These are phyloP conservation scores for Monascus purpureus DNA, from an alignment of 495 filamentous ascomycete genomes.

Conservation along the genomic window DNA sequence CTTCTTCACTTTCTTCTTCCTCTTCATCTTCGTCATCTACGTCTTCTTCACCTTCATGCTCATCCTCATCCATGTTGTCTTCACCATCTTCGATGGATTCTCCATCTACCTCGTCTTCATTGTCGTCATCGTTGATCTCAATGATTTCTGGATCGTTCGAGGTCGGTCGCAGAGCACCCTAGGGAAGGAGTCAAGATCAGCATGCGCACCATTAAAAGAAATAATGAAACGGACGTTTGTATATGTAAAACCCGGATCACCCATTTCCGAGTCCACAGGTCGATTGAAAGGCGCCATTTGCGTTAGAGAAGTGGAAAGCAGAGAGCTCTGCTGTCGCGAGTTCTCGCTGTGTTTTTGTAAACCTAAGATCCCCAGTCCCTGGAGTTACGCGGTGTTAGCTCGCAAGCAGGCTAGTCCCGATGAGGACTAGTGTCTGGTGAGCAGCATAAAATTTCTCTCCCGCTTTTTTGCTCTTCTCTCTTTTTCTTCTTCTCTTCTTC, in stretches of 20 bases:
- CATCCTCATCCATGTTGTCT: constrained; percentile 3
- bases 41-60: constrained; percentile 11
- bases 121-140: constrained; percentile 28
- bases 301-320: constrained; percentile 1
- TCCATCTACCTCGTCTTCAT: constrained; percentile 7
- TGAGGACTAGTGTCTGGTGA: constrained; percentile 13
- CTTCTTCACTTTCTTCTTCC: constrained; percentile 8
- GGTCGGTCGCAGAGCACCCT: constrained; percentile 7
- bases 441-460: not conserved
- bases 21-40: constrained; percentile 13
- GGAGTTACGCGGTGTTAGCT: not conserved
- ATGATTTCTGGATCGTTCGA: constrained; percentile 23
- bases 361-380: not conserved
- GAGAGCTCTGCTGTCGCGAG: no score
- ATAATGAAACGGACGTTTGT: constrained; percentile 13
- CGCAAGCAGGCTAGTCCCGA: constrained; percentile 12
- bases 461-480: constrained; percentile 29
- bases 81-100: constrained; percentile 16
- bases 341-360: constrained; percentile 3
- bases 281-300: constrained; percentile 17
- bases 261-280: constrained; percentile 6
- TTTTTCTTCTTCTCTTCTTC: constrained; percentile 37
- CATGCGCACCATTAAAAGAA: constrained; percentile 3
- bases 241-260: constrained; percentile 11
- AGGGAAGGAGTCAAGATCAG: constrained; percentile 3